phyloP scores from a whole-genome alignment of 495 filamentous ascomycete species.

The Penicillium pulvis region DNA sequence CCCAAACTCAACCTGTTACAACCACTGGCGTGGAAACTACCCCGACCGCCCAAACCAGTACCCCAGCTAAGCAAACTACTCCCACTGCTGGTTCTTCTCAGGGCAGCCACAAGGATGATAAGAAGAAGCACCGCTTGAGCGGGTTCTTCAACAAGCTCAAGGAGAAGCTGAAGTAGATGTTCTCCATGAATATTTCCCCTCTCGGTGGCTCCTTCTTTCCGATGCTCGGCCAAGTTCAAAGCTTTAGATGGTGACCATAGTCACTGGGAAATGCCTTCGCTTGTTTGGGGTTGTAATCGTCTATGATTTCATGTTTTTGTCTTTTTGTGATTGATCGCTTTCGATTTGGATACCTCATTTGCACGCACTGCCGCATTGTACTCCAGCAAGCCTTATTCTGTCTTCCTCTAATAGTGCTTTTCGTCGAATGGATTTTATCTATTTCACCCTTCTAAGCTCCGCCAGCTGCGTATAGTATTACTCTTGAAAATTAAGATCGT shows the following conservation, averaged over 20 bases:
- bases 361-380: conserved; percentile 29
- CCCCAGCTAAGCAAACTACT: conserved; percentile 16
- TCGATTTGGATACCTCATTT: conserved; percentile 35
- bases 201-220: conserved; percentile 1
- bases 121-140: conserved; percentile 51
- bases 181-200: neutral
- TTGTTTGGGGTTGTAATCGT: conserved; percentile 3
- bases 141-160: conserved; percentile 53
- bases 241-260: conserved; percentile 8
- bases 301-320: conserved; percentile 8
- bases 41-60: conserved; percentile 21
- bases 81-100: conserved; percentile 18
- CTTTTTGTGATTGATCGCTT: conserved; percentile 14
- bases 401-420: conserved; percentile 21
- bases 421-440: conserved; percentile 5
- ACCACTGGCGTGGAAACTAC: conserved; percentile 31
- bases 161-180: conserved; percentile 48
- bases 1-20: neutral
- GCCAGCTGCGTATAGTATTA: neutral
- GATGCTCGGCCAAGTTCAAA: neutral
- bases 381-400: conserved; percentile 23
- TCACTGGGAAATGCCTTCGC: neutral
- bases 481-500: neutral
- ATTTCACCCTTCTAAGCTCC: neutral
- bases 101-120: conserved; percentile 39